A percentile compares a stretch with the other conserved stretches of the same genome.
Conservation (phyloP, 768 basidiomycete genomes). For the Steccherinum ochraceum region DNA sequence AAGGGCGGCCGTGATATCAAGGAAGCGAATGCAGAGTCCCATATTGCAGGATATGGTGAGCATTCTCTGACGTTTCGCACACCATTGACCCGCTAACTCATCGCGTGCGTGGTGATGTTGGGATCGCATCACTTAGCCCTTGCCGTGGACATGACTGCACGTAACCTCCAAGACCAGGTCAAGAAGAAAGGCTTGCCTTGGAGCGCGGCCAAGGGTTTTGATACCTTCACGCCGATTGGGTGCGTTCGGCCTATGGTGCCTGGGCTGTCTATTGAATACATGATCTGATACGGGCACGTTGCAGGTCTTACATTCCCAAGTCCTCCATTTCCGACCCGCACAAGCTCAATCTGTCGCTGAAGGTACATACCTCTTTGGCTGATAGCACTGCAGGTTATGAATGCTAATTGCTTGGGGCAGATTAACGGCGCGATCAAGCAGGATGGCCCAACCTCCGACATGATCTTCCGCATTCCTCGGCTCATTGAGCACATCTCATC, state of each 20-base stretch:
- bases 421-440: constrained; percentile 84
- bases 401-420: constrained; percentile 28
- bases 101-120: neutral
- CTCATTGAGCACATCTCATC: constrained; percentile 89
- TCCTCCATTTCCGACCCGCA: constrained; percentile 62
- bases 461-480: constrained; percentile 88
- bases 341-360: constrained; percentile 69
- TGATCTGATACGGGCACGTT: neutral
- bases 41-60: constrained; percentile 91
- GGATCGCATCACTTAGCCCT: constrained; percentile 48
- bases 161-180: constrained; percentile 90
- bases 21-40: constrained; percentile 58
- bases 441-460: constrained; percentile 77
- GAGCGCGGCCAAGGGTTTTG: constrained; percentile 95
- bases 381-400: neutral
- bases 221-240: constrained; percentile 94
- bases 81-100: neutral
- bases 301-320: constrained; percentile 78
- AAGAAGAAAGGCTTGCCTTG: constrained; percentile 95
- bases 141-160: constrained; percentile 93
- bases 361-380: constrained; percentile 33
- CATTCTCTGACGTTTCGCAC: neutral
- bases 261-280: constrained; percentile 3
- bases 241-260: constrained; percentile 24
- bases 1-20: constrained; percentile 80